These are phyloP conservation scores for Melastoma candidum DNA, from an alignment of 441 rosid genomes.

Conservation along the genomic window DNA sequence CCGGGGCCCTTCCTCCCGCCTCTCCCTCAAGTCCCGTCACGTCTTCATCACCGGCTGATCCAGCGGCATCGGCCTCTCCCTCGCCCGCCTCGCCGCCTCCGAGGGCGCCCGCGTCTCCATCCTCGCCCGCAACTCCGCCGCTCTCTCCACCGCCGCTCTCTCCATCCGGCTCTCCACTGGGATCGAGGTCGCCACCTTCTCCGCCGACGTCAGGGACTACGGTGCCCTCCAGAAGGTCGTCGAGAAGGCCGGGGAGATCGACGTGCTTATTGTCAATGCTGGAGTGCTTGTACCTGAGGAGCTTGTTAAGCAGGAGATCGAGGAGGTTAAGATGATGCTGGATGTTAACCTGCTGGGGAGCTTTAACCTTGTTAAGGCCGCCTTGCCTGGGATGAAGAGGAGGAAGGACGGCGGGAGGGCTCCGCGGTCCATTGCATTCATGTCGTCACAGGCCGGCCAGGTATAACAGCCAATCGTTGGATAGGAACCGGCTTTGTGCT, in stretches of 20 bases:
- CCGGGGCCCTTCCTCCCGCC: conserved; percentile 42
- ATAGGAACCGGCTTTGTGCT: not conserved
- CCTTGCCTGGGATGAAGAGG: conserved; percentile 60
- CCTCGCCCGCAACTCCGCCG: conserved; percentile 49
- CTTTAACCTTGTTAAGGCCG: conserved; percentile 77
- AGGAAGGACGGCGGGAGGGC: conserved; percentile 42
- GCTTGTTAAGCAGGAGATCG: conserved; percentile 55
- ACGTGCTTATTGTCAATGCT: conserved; percentile 74
- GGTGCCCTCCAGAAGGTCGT: conserved; percentile 52
- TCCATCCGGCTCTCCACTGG: conserved; percentile 60
- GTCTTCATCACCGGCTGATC: conserved; percentile 93
- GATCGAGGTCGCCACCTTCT: conserved; percentile 46
- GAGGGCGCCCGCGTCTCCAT: conserved; percentile 73
- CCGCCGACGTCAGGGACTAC: conserved; percentile 79
- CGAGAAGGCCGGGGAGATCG: conserved; percentile 53
- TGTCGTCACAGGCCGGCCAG: conserved; percentile 93
- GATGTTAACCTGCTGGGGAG: conserved; percentile 83
- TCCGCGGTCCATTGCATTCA: conserved; percentile 43
- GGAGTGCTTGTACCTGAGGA: conserved; percentile 62
- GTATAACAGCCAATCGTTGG: conserved; percentile 18
- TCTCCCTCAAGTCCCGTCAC: conserved; percentile 72
- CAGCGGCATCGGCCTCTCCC: conserved; percentile 79
- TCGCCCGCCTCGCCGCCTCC: conserved; percentile 54
- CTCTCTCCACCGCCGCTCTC: conserved; percentile 68
- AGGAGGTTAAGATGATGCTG: conserved; percentile 61